Conservation (phyloP, 306 rosid species). For the Astragalus membranaceus region DNA sequence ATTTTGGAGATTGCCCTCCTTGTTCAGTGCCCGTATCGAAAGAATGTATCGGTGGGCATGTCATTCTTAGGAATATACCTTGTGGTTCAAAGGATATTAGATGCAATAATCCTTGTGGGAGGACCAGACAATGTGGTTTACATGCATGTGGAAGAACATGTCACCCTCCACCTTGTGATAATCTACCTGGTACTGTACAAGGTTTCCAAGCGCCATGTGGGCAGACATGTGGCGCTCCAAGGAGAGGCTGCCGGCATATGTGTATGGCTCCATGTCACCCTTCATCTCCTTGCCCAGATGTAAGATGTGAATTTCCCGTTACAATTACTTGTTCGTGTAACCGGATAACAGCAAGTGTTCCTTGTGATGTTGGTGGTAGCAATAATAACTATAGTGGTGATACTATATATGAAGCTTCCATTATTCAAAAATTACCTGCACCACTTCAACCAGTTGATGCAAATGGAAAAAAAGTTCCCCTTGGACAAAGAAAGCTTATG, state of each 20-base stretch:
- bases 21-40: conserved; percentile 92
- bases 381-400: conserved; percentile 49
- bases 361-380: conserved; percentile 76
- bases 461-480: conserved; percentile 52
- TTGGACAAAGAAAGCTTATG: conserved; percentile 75
- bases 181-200: conserved; percentile 25
- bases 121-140: conserved; percentile 83
- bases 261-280: conserved; percentile 87
- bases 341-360: conserved; percentile 66
- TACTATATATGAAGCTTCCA: conserved; percentile 58
- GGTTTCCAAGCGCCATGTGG: conserved; percentile 66
- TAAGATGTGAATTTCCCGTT: conserved; percentile 55
- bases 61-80: conserved; percentile 85
- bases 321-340: conserved; percentile 79
- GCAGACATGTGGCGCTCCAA: conserved; percentile 88
- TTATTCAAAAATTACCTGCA: conserved; percentile 62
- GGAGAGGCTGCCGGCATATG: conserved; percentile 83
- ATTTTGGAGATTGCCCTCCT: conserved; percentile 92
- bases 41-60: conserved; percentile 92
- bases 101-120: conserved; percentile 89
- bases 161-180: conserved; percentile 73
- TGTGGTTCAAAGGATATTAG: conserved; percentile 90
- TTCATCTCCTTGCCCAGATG: conserved; percentile 63
- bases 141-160: conserved; percentile 88
- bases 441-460: conserved; percentile 70